Evolutionary conservation across 2,329 filamentous ascomycete genomes (phyloP).

Genomic region (Verticillium tricorpus): DNA sequence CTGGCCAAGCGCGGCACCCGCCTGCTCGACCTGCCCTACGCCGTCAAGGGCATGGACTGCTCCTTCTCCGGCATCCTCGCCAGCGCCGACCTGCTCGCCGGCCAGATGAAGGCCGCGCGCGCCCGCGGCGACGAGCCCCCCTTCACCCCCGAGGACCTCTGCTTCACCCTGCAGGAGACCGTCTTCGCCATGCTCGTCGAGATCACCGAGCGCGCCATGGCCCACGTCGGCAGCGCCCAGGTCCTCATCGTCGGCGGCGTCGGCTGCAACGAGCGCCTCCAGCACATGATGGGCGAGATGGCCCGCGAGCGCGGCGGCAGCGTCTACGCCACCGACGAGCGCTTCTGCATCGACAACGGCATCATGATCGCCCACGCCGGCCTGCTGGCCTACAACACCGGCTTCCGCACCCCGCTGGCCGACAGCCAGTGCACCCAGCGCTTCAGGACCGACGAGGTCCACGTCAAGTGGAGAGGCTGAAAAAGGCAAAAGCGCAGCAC

Average conservation of each 20-base stretch:
- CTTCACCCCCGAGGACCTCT: constrained; percentile 79
- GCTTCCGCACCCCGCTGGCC: constrained; percentile 69
- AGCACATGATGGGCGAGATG: constrained; percentile 99
- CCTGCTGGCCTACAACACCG: constrained; percentile 76
- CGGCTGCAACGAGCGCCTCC: constrained; percentile 87
- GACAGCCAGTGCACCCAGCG: constrained; percentile 83
- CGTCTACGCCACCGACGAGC: constrained; percentile 92
- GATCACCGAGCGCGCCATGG: constrained; percentile 98
- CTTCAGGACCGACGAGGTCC: constrained; percentile 78
- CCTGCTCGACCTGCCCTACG: constrained; percentile 85
- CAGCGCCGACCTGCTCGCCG: constrained; percentile 74
- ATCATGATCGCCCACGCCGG: constrained; percentile 99
- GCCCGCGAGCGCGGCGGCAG: constrained; percentile 81
- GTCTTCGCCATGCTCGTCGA: constrained; percentile 97
- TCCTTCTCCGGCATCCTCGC: constrained; percentile 92
- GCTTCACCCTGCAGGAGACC: constrained; percentile 93
- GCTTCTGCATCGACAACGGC: constrained; percentile 98
- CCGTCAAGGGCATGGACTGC: constrained; percentile 98
- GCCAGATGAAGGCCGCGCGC: constrained; percentile 50
- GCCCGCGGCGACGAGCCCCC: constrained; percentile 43
- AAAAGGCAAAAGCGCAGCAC: neutral
- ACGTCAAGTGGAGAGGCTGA: constrained; percentile 71
- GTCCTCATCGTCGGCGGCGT: constrained; percentile 95
- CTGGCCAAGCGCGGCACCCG: constrained; percentile 65
- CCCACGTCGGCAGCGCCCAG: constrained; percentile 85